These are phyloP conservation scores for Ceratocystis cubensis DNA, from an alignment of 2,329 filamentous ascomycete genomes.

Conservation along the genomic window DNA sequence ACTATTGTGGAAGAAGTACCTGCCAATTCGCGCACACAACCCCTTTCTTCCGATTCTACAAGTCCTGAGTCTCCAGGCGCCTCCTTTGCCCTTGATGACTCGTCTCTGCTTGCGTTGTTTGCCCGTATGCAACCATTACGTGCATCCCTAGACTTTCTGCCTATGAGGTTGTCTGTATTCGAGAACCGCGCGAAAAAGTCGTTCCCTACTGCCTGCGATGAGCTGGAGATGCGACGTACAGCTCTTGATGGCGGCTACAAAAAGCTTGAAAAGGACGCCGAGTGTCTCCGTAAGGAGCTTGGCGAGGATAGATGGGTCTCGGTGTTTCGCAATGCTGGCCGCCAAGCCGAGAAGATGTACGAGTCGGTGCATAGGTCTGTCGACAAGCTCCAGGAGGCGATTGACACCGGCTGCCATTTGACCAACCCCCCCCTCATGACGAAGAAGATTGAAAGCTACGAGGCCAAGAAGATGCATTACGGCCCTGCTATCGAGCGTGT, in stretches of 20 bases:
- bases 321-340: slow-evolving; percentile 84
- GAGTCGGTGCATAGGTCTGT: slow-evolving; percentile 86
- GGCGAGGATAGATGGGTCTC: slow-evolving; percentile 94
- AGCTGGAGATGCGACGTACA: slow-evolving; percentile 62
- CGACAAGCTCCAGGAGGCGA: slow-evolving; percentile 63
- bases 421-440: slow-evolving; percentile 56
- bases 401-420: slow-evolving; percentile 62
- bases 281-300: slow-evolving; percentile 75
- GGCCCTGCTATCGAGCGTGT: slow-evolving; percentile 86
- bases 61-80: slow-evolving; percentile 49
- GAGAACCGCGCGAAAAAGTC: slow-evolving; percentile 60
- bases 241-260: slow-evolving; percentile 75
- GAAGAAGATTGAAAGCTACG: slow-evolving; percentile 85
- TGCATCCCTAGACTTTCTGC: slow-evolving; percentile 87
- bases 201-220: slow-evolving; percentile 84
- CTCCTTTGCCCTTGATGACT: slow-evolving; percentile 62
- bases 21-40: slow-evolving; percentile 36
- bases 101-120: slow-evolving; percentile 76
- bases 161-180: slow-evolving; percentile 85
- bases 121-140: slow-evolving; percentile 89
- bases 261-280: slow-evolving; percentile 79
- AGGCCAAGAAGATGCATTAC: slow-evolving; percentile 90
- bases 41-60: slow-evolving; percentile 41
- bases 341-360: slow-evolving; percentile 91
- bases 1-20: slow-evolving; percentile 87